phyloP scores from a whole-genome alignment of 768 basidiomycete genomes.

The Agaricus bisporus region DNA sequence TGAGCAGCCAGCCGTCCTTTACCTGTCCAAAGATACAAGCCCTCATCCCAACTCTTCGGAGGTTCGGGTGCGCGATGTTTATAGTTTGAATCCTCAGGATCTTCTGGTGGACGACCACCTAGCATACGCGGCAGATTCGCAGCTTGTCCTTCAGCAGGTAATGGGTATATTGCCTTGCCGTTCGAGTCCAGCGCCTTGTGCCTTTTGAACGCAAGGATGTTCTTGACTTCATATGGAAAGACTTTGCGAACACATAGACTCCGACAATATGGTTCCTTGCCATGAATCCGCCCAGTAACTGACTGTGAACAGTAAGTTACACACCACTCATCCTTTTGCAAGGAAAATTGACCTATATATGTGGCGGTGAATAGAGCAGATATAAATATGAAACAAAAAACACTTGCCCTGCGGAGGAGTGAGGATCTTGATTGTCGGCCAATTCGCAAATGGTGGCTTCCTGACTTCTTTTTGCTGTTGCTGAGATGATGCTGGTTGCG shows the following conservation, averaged over 20 bases:
- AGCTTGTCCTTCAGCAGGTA: conserved; percentile 63
- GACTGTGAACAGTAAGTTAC: conserved; percentile 57
- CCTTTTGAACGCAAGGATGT: conserved; percentile 38
- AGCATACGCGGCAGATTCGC: conserved; percentile 38
- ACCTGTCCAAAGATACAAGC: conserved; percentile 71
- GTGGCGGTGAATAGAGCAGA: conserved; percentile 1
- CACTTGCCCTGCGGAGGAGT: conserved; percentile 42
- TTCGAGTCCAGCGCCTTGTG: conserved; percentile 35
- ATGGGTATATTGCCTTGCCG: conserved; percentile 49
- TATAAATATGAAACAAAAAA: not conserved
- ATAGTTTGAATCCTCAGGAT: conserved; percentile 21
- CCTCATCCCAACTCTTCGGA: conserved; percentile 61
- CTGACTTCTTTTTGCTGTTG: conserved; percentile 26
- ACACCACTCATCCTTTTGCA: conserved; percentile 59
- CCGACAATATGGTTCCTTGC: conserved; percentile 47
- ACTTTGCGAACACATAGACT: conserved; percentile 61
- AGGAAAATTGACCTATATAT: conserved; percentile 45
- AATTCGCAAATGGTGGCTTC: conserved; percentile 36
- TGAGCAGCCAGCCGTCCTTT: conserved; percentile 44
- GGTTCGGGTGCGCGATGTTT: conserved; percentile 10
- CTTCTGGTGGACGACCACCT: conserved; percentile 32
- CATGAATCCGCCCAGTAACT: conserved; percentile 43
- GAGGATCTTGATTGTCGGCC: conserved; percentile 50
- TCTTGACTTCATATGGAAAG: conserved; percentile 60
- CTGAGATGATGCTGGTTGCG: conserved; percentile 22